These are phyloP conservation scores for Alectoria sarmentosa DNA, from an alignment of 495 filamentous ascomycete species.

Conservation along the genomic window DNA sequence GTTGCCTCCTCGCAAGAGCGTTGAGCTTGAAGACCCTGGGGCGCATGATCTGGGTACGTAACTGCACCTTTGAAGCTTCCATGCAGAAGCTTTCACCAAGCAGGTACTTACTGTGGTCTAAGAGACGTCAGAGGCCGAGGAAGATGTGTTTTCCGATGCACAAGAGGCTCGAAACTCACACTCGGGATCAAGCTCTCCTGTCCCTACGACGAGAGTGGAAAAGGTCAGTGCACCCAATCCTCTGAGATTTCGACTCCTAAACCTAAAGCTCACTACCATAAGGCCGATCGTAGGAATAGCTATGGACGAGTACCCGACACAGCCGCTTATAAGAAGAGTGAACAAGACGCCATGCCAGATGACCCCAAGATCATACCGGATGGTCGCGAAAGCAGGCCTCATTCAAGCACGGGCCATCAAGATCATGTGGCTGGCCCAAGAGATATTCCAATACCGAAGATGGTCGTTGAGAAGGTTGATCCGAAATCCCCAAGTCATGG, in stretches of 20 bases:
- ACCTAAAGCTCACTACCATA: not conserved
- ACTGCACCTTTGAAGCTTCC: not conserved
- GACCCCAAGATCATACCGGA: conserved; percentile 57
- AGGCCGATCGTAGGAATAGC: conserved; percentile 46
- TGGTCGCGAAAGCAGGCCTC: conserved; percentile 41
- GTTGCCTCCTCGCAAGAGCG: conserved; percentile 59
- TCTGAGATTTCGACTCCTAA: not conserved
- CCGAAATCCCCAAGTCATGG: conserved; percentile 62
- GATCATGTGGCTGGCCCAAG: conserved; percentile 43
- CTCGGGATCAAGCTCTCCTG: conserved; percentile 43
- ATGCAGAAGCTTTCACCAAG: not conserved
- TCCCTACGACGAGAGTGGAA: conserved; percentile 57
- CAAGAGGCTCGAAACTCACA: conserved; percentile 52
- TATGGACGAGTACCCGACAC: conserved; percentile 61
- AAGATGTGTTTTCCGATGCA: conserved; percentile 90
- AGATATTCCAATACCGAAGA: conserved; percentile 65
- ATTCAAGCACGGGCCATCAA: conserved; percentile 33
- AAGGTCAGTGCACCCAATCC: conserved; percentile 27
- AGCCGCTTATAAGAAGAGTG: conserved; percentile 48
- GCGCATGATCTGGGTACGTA: conserved; percentile 72
- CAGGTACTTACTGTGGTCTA: not conserved
- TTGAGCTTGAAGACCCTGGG: conserved; percentile 65
- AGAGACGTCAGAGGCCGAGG: conserved; percentile 62
- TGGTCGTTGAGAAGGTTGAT: conserved; percentile 76
- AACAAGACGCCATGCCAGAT: conserved; percentile 58